Conservation (phyloP, 306 rosid species). For the Citrullus colocynthis region DNA sequence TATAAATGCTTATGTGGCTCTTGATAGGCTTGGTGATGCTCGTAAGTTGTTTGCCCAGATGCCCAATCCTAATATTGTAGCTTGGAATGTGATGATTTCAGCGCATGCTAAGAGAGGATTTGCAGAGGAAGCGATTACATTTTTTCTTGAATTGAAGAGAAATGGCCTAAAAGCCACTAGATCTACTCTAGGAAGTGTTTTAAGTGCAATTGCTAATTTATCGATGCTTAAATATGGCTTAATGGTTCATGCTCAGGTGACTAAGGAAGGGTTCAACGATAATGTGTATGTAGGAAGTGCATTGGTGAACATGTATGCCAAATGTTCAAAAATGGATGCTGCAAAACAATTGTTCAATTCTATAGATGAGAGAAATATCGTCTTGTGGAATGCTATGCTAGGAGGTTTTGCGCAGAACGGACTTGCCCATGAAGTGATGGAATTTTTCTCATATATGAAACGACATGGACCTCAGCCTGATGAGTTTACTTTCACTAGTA, state of each 20-base stretch:
- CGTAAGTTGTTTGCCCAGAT: conserved; percentile 33
- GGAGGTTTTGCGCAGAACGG: conserved; percentile 56
- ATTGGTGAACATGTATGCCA: conserved; percentile 76
- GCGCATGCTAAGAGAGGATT: conserved; percentile 57
- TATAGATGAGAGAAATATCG: conserved; percentile 36
- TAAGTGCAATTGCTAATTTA: conserved; percentile 50
- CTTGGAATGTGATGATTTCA: conserved; percentile 23
- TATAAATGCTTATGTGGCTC: conserved; percentile 28
- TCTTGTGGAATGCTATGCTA: conserved; percentile 78
- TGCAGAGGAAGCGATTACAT: conserved; percentile 30
- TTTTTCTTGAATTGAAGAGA: conserved; percentile 42
- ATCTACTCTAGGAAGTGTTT: conserved; percentile 78
- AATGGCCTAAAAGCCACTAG: conserved; percentile 46
- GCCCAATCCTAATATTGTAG: conserved; percentile 47
- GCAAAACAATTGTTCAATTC: conserved; percentile 21
- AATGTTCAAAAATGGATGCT: conserved; percentile 1
- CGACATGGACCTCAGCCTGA: conserved; percentile 18
- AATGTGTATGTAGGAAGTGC: conserved; percentile 48
- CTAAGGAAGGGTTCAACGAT: neutral
- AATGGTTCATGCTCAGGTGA: neutral
- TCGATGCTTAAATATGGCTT: conserved; percentile 10
- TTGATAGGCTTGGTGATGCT: conserved; percentile 11
- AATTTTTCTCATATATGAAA: conserved; percentile 20
- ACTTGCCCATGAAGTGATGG: conserved; percentile 32
- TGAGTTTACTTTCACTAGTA: conserved; percentile 73